Base-by-base conservation (phyloP, 2,329 filamentous ascomycete species). In the Cordyceps militaris region DNA sequence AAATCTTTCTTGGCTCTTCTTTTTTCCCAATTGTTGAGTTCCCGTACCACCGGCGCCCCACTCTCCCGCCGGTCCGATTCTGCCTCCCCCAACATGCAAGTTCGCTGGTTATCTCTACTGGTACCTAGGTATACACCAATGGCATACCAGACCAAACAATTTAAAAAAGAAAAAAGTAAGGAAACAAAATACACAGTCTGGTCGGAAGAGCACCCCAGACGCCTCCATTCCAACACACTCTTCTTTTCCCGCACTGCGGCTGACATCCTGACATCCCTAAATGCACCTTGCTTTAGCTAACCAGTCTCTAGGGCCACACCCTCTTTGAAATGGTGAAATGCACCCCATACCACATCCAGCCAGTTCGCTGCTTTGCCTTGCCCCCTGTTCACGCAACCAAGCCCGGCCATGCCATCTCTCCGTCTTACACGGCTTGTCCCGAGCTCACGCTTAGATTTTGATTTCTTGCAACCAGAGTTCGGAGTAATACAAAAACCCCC, bases 11-110 rank as follows among this genome's bases (percentile, higher is more conserved):
- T 42, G 8, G 9, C 24, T 42, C 38, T 53, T 44, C 11, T n/a
- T 23, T 19, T 36, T 40, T 46, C 53, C 53, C 53, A 56, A 56
- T 56, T 56, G 53, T 56, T 56, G 53, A 56, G 53, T 36, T 11
- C 24, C 51, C 50, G 50, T 28, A 53, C 30, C 53, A 14, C 53
- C 21, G 43, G 32, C 5, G 21, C 53, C 53, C 53, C 53, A 56
- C 53, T n/a, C 51, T 30, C 21, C 30, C 53, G 53, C 30, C 53
- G 47, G 43, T 56, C 53, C 53, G 53, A 54, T 44, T 46, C 9
- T 54, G 19, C 28, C 7, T 11, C 14, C 51, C 51, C 51, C 53
- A 56, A 56, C 53, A 56, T 21, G n/a, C 50, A 30, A n/a, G n/a
- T 11, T 5, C 16, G 38, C 7, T 42, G n/a, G 4, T 4, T 38